Base-by-base conservation (phyloP, 2,329 filamentous ascomycete species). In the Aspergillus ustus region DNA sequence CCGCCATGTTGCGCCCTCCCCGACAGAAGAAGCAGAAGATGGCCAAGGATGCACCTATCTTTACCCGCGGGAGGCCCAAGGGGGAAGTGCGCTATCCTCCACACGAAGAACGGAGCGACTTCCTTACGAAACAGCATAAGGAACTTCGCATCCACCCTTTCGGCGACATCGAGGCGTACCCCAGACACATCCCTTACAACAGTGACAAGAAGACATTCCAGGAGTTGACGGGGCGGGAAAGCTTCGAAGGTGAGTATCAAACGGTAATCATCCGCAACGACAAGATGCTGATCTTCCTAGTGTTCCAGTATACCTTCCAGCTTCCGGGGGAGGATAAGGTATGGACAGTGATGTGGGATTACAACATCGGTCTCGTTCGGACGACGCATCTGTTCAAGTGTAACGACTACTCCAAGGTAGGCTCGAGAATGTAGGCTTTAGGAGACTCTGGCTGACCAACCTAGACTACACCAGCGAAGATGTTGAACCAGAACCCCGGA, bases 371-470 rank as follows among this genome's bases (percentile, higher is more conserved):
- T 8, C 88, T 98, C 31, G 93, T 98, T 64, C 89, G 94, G 64
- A 96, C 96, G 77, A 97, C 93, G 2, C 91, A 93, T 29, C 91
- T 98, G 73, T 98, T 98, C 84, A 97, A 97, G 76, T 93, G 91
- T 67, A 89, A 89, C 74, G 88, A 90, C 66, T 94, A 94, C 73
- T 85, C 89, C 66, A 99, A 99, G 87, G 94, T 93, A 74, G 72
- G 82, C 70, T 43, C 49, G 19, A 8, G 37, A 3, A 51, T 34
- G 22, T n/a, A 37, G 4, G 2, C 8, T 34, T 2, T 25, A 29
- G 29, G 34, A n/a, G 28, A 6, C n/a, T 5, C 29, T 44, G 20
- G 57, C 62, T 53, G 22, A 54, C 52, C 17, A 20, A 20, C 25
- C 6, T 70, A 97, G 94, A 97, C 94, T 1, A 90, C 89, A 20